These are phyloP conservation scores for Phytopythium delawarense DNA, from an alignment of 352 stramenopile species.

Conservation along the genomic window DNA sequence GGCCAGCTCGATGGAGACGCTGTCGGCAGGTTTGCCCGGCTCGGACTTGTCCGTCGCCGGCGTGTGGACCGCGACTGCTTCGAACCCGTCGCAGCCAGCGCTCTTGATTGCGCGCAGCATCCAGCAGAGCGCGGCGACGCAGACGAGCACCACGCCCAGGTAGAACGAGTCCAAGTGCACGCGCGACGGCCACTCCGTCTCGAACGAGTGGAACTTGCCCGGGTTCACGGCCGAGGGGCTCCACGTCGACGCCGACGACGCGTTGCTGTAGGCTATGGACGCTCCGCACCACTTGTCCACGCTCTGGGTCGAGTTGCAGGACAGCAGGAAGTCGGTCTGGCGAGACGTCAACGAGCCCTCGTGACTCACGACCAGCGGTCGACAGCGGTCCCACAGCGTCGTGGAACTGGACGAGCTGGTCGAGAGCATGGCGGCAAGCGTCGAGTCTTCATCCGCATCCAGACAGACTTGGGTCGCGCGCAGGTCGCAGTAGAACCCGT, in stretches of 20 bases:
- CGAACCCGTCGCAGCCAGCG: neutral
- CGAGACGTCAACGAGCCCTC: neutral
- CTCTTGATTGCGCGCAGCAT: neutral
- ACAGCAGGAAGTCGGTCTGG: constrained; percentile 10
- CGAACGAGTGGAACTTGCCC: constrained; percentile 9
- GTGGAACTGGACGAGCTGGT: neutral
- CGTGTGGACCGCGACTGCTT: neutral
- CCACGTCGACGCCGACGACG: neutral
- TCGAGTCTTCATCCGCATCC: constrained; percentile 6
- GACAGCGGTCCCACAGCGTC: constrained; percentile 10
- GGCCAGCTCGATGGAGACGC: neutral
- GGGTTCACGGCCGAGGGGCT: constrained; percentile 11
- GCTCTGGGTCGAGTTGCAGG: constrained; percentile 5
- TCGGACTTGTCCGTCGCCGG: neutral
- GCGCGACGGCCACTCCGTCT: constrained; percentile 9
- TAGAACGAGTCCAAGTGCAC: constrained; percentile 9
- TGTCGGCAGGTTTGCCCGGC: neutral
- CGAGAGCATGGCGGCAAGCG: constrained; percentile 9
- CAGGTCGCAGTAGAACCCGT: constrained; percentile 15
- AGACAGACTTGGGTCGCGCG: constrained; percentile 12
- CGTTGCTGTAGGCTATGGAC: neutral
- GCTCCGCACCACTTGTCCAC: constrained; percentile 16
- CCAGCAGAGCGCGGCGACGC: constrained; percentile 6
- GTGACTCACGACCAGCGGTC: constrained; percentile 10
- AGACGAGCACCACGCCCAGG: constrained; percentile 1